Evolutionary conservation across 148 eudicot species (phyloP), one percentile per base, ranked within the genome.

Genomic region (Bassia scoparia): DNA sequence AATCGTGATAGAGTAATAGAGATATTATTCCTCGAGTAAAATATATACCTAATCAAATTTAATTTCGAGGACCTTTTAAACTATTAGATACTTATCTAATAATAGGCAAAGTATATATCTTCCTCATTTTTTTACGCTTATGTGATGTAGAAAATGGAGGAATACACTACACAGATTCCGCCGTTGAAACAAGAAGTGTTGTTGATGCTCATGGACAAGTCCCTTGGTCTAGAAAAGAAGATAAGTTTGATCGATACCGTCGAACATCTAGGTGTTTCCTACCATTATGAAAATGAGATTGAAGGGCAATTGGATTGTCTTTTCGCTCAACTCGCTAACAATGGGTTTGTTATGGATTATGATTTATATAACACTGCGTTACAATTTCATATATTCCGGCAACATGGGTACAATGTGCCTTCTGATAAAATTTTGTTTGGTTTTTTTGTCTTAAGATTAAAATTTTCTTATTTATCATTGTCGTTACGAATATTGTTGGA

Each of bases 341-440:
- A 72, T 0, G 16, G 62, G 3, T 65, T 76, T 34, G 24, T 74
- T 0, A 67, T 20, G 4, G n/a, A 68, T 52, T 53, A 73, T 69
- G 85, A 79, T 79, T 68, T 82, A 21, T 48, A 53, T 48, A 76
- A 14, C 52, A 67, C 69, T n/a, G 70, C 83, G 0, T 76, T 67
- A 46, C 78, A 73, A 26, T 84, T 84, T 55, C 84, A 82, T 44
- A 59, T 81, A 26, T 84, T 79, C 55, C 68, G 84, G 41, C 82
- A 84, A 37, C 77, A 84, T 60, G 87, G 87, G 17, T 72, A 70
- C 59, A 76, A 70, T 10, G 62, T 84, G 16, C 79, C 81, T 20
- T 76, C 55, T 43, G 85, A 83, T 84, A 77, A 43, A 38, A 31
- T 9, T 46, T 3, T 37, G 7, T 3, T 41, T 6, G 1, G 10